phyloP scores from a whole-genome alignment of 768 basidiomycete species.

The Heimioporus sp. region DNA sequence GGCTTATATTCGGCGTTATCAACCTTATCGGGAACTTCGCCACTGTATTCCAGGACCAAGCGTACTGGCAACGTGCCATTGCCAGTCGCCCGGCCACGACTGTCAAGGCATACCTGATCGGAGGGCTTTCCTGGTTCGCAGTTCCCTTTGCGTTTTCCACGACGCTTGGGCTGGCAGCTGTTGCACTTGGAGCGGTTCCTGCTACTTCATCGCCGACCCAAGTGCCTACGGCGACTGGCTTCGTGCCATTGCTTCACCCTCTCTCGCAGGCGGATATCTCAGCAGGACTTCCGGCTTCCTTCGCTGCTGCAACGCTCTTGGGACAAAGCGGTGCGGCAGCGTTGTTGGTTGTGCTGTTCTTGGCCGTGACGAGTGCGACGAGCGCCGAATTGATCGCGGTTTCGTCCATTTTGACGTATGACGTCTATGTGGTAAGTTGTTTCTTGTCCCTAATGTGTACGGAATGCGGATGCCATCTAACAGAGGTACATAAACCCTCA shows the following conservation, averaged over 20 bases:
- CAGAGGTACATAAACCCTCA: conserved; percentile 78
- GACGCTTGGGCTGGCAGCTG: conserved; percentile 83
- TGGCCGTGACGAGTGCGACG: conserved; percentile 84
- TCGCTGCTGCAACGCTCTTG: conserved; percentile 79
- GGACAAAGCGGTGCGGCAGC: conserved; percentile 79
- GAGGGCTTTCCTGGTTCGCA: conserved; percentile 89
- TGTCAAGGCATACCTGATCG: conserved; percentile 88
- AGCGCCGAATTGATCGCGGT: conserved; percentile 92
- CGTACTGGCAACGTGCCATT: conserved; percentile 92
- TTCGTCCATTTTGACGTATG: conserved; percentile 79
- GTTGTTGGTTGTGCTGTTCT: conserved; percentile 77
- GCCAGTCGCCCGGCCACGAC: conserved; percentile 81
- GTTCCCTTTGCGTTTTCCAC: conserved; percentile 88
- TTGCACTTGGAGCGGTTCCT: conserved; percentile 61
- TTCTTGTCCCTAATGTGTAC: not conserved
- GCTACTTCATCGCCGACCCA: conserved; percentile 23
- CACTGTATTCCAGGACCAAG: conserved; percentile 63
- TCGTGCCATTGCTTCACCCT: conserved; percentile 38
- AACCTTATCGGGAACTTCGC: conserved; percentile 86
- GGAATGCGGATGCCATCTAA: not conserved
- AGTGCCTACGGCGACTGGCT: conserved; percentile 50
- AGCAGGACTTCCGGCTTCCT: conserved; percentile 84
- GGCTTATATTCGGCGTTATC: conserved; percentile 82
- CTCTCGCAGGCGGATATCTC: conserved; percentile 66
- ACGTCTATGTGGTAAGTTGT: conserved; percentile 69